Conservation (phyloP, 2,329 filamentous ascomycete species). For the Talaromyces sp. region DNA sequence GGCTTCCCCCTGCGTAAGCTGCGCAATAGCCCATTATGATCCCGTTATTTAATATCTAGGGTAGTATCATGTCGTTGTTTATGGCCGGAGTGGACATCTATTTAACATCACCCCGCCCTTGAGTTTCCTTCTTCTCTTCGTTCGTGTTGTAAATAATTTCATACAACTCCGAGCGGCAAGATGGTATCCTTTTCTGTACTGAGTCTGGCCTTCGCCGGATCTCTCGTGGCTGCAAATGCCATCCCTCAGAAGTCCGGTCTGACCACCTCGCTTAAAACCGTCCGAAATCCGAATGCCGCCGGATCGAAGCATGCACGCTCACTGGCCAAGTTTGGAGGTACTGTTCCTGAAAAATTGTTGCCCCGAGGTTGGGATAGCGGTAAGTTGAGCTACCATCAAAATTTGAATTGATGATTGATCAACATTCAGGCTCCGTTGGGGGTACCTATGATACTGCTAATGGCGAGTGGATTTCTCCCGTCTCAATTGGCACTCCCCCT, state of each 20-base stretch:
- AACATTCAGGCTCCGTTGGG: not conserved
- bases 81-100: not conserved
- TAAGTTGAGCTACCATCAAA: not conserved
- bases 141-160: not conserved
- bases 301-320: not conserved
- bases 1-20: not conserved
- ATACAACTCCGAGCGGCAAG: not conserved
- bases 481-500: slow-evolving; percentile 9
- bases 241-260: not conserved
- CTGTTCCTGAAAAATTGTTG: slow-evolving; percentile 1
- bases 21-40: not conserved
- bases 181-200: slow-evolving; percentile 11
- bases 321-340: slow-evolving; percentile 6
- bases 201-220: slow-evolving; percentile 2
- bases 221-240: slow-evolving; percentile 8
- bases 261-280: slow-evolving; percentile 12
- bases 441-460: slow-evolving; percentile 8
- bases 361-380: not conserved
- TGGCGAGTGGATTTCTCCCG: slow-evolving; percentile 13
- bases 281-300: slow-evolving; percentile 7
- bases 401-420: not conserved
- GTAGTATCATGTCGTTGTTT: not conserved
- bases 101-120: not conserved
- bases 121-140: not conserved
- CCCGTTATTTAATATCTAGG: not conserved